Evolutionary conservation across 176 grass and related monocot species (phyloP), one percentile per base, ranked within the genome.

Genomic region (Urochloa ruziziensis): DNA sequence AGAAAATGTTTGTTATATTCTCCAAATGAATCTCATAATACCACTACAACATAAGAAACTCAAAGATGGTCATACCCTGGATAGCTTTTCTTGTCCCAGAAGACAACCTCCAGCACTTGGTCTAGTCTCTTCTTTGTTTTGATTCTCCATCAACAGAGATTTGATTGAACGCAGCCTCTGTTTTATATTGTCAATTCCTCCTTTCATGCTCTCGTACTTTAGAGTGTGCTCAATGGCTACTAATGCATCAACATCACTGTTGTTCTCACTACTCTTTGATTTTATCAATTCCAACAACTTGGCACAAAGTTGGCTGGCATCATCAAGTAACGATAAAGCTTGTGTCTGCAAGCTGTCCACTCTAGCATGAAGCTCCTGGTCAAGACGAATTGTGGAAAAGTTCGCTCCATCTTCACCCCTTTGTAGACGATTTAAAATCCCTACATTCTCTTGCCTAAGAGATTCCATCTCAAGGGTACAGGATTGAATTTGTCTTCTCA

Each of bases 401-500:
- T 32, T 77, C 15, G 40, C 67, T 78, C 73, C 73, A 23, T 85
- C 76, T 40, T 65, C 81, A 67, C 49, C 82, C 8, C 36, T 63
- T 47, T 89, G 78, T 64, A 97, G 53, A 51, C 74, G 89, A 56
- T 84, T 71, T 24, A 91, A 57, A 48, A 97, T 61, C 8, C 30
- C 48, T 24, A 80, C 53, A 43, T 97, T 94, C 40, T 97, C 86
- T 66, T 87, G 56, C 78, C 87, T 91, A 86, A 97, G 83, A 73
- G 81, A 89, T 47, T 86, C 91, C 11, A 90, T 36, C 61, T 94
- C 89, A 83, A 74, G 35, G 21, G 13, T 65, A 67, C 75, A 87
- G 0, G 91, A 91, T 16, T 91, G 81, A 53, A 93, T 56, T 83
- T 97, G 86, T 68, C 63, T 86, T 78, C 94, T 85, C 53, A 97